Base-by-base conservation (phyloP, 257 asterid species). In the Jaltomata sinuosa region DNA sequence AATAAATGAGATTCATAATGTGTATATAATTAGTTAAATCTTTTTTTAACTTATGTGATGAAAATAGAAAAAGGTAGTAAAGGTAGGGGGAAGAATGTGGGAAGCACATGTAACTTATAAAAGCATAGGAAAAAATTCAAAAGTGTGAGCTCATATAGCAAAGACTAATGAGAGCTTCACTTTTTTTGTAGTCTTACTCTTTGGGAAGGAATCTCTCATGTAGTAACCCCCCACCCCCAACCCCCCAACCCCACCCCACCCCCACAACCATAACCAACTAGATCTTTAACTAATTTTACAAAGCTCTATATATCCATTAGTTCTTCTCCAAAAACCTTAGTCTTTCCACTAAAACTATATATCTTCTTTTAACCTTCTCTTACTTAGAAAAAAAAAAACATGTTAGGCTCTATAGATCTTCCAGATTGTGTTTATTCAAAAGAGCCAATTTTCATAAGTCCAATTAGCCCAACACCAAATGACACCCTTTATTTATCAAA, bases 401-500 rank as follows among this genome's bases (percentile, higher is more conserved):
- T 47, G 81, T 49, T 27, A 47, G 38, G 27, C 59, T 76, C 92
- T 18, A 18, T 50, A 14, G 89, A 93, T 14, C 91, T 94, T 55
- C 97, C 97, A 2, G 95, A 93, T 79, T 93, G 97, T 79, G 82
- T 69, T 83, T 91, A 92, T 83, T 19, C 86, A 72, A 67, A 57
- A 61, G 86, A 84, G 59, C 93, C 97, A 3, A 64, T 82, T 2
- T 55, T 94, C 34, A 86, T 94, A 89, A 14, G 69, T 45, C 98
- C 98, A 29, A 45, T 5, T 22, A 34, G 12, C 42, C 87, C 92
- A 27, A 93, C 98, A 3, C 98, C 97, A 6, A 87, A 59, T 2
- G 90, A 90, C 67, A 84, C 87, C 0, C 90, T 95, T 11, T 87
- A 88, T 64, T 94, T 95, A 57, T 95, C 99, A 29, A 95, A 94